These are phyloP conservation scores for Arthrobotrys entomopaga DNA, from an alignment of 2,329 filamentous ascomycete genomes.

Conservation along the genomic window DNA sequence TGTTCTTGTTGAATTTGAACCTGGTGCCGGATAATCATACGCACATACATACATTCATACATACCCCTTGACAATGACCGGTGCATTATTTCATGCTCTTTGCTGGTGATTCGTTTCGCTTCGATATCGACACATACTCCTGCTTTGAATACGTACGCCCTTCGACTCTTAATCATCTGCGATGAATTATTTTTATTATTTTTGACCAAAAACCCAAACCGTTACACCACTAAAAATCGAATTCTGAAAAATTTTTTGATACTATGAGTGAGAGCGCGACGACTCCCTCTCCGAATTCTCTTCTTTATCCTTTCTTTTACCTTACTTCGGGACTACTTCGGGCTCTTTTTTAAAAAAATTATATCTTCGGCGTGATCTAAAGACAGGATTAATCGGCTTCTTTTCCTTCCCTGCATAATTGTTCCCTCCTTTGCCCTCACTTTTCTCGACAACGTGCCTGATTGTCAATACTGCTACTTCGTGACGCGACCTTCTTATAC, in stretches of 20 bases:
- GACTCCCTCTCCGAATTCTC: constrained; percentile 3
- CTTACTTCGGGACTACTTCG: constrained; percentile 18
- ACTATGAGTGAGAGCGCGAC: background rate
- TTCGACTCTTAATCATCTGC: constrained; percentile 29
- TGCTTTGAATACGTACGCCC: constrained; percentile 26
- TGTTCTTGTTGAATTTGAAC: constrained; percentile 35
- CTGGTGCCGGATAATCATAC: constrained; percentile 52
- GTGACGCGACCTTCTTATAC: constrained; percentile 9
- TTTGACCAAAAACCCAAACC: background rate
- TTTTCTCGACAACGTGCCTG: constrained; percentile 14
- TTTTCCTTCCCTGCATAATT: constrained; percentile 1
- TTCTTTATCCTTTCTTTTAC: constrained; percentile 19
- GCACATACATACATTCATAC: constrained; percentile 27
- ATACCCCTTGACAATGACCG: constrained; percentile 37
- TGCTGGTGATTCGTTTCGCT: constrained; percentile 38
- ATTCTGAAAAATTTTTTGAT: constrained; percentile 22
- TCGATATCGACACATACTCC: constrained; percentile 28
- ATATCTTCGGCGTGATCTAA: constrained; percentile 50
- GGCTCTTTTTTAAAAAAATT: constrained; percentile 11
- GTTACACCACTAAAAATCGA: constrained; percentile 3
- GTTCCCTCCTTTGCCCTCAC: background rate
- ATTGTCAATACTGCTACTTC: constrained; percentile 8
- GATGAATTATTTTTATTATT: constrained; percentile 18
- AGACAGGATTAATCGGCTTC: constrained; percentile 48
- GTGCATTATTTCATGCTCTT: constrained; percentile 38